Percentiles rank a stretch among this genome's conserved stretches.
Conservation (phyloP, 2,329 filamentous ascomycete genomes). For the Colletotrichum sansevieriae region DNA sequence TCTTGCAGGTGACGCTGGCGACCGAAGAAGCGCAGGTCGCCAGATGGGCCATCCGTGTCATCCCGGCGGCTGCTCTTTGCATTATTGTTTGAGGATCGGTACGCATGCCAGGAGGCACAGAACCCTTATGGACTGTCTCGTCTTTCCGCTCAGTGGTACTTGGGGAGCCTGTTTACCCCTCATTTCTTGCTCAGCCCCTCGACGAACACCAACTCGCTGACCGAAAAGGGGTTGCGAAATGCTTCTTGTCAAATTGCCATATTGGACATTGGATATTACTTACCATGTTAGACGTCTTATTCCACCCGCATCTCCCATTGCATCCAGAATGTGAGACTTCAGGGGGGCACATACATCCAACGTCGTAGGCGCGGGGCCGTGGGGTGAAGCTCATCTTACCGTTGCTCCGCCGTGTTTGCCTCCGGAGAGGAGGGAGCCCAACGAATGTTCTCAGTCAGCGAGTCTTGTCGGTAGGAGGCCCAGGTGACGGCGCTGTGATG, state of each 20-base stretch:
- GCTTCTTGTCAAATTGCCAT: too few relatives aligned
- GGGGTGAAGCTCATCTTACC: slow-evolving; percentile 3
- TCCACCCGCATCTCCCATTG: slow-evolving; percentile 5
- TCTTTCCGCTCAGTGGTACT: too few relatives aligned
- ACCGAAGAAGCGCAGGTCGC: not conserved
- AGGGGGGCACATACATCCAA: not conserved
- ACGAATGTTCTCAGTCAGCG: slow-evolving; percentile 7
- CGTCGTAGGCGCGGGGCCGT: slow-evolving; percentile 22
- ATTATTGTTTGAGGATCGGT: not conserved
- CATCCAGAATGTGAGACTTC: slow-evolving; percentile 5
- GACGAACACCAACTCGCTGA: too few relatives aligned
- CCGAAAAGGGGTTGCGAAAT: not conserved
- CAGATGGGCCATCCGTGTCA: not conserved
- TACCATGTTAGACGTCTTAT: slow-evolving; percentile 5
- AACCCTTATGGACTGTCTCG: too few relatives aligned
- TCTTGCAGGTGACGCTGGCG: not conserved
- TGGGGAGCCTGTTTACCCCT: too few relatives aligned
- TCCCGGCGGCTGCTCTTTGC: slow-evolving; percentile 6
- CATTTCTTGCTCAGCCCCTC: too few relatives aligned
- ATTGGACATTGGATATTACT: not conserved
- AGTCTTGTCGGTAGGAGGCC: not conserved
- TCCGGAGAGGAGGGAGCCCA: not conserved
- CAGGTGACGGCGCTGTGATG: not conserved
- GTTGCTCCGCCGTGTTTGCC: not conserved
- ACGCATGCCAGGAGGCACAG: too few relatives aligned